phyloP scores from a whole-genome alignment of 257 asterid species.

The Ballota nigra region DNA sequence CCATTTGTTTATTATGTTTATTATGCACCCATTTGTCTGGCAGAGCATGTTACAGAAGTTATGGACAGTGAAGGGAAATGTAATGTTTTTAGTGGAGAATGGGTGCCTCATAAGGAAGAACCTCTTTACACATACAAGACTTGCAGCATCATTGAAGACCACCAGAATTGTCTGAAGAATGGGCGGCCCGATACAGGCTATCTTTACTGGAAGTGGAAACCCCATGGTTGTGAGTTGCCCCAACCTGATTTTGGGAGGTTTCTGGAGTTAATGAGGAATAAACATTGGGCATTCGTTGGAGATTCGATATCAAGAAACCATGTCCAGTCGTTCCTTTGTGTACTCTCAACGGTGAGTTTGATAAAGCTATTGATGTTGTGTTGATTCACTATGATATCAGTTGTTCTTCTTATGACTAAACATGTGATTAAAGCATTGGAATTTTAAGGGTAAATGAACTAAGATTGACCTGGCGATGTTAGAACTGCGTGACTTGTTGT shows the following conservation, averaged over 20 bases:
- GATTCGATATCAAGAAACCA: slow-evolving; percentile 87
- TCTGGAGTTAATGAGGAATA: slow-evolving; percentile 64
- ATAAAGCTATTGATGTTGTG: neutral
- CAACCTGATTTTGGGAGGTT: slow-evolving; percentile 47
- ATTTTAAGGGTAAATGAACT: neutral
- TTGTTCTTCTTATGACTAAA: neutral
- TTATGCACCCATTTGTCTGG: too few relatives aligned
- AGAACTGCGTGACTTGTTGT: neutral
- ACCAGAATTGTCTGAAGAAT: slow-evolving; percentile 71
- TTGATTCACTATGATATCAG: too few relatives aligned
- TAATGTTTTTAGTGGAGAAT: slow-evolving; percentile 62
- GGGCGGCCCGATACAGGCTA: slow-evolving; percentile 69
- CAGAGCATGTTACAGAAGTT: slow-evolving; percentile 21
- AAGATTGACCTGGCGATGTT: neutral
- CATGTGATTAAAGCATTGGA: neutral
- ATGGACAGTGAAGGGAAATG: slow-evolving; percentile 41
- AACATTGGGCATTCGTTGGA: slow-evolving; percentile 70
- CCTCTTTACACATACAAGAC: slow-evolving; percentile 66
- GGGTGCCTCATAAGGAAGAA: slow-evolving; percentile 59
- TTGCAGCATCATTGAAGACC: slow-evolving; percentile 60
- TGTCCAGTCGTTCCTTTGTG: slow-evolving; percentile 68
- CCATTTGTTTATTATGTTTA: slow-evolving; percentile 9
- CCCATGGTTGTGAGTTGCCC: slow-evolving; percentile 57
- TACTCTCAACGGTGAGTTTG: slow-evolving; percentile 58
- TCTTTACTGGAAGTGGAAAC: slow-evolving; percentile 87